phyloP scores from a whole-genome alignment of 257 asterid species.

The Solanum megistacrolobum region DNA sequence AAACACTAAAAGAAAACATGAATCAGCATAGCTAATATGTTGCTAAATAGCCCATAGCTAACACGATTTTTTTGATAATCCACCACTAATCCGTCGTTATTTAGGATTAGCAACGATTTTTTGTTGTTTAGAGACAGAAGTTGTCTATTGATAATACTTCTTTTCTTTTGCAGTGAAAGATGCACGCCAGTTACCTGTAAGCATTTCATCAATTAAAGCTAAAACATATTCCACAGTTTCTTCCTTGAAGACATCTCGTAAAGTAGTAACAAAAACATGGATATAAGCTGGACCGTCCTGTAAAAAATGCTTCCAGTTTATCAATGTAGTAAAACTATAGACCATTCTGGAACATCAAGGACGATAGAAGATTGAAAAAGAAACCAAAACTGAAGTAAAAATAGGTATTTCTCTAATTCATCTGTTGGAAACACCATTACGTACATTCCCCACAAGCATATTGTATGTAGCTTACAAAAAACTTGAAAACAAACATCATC shows the following conservation, averaged over 20 bases:
- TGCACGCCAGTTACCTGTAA: slow-evolving; percentile 39
- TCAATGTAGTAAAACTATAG: background rate
- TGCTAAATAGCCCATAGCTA: background rate
- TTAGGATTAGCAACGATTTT: background rate
- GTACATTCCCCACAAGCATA: background rate
- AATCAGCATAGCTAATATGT: background rate
- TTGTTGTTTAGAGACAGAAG: background rate
- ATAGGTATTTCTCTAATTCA: background rate
- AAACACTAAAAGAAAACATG: background rate
- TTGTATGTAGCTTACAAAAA: background rate
- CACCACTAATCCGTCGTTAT: background rate
- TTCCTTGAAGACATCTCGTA: slow-evolving; percentile 74
- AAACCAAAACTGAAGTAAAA: background rate
- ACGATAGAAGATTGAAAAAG: background rate
- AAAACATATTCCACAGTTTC: slow-evolving; percentile 85
- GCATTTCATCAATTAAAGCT: slow-evolving; percentile 82
- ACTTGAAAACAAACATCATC: background rate
- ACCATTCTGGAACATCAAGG: background rate
- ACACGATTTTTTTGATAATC: background rate
- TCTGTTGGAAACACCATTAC: background rate
- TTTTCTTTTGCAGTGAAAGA: background rate
- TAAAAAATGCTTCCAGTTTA: slow-evolving; percentile 5
- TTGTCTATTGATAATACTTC: background rate
- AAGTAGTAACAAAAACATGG: slow-evolving; percentile 64
- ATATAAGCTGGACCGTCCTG: slow-evolving; percentile 95